phyloP scores from a whole-genome alignment of 495 filamentous ascomycete genomes.

The Sabuloglossum arenarium region DNA sequence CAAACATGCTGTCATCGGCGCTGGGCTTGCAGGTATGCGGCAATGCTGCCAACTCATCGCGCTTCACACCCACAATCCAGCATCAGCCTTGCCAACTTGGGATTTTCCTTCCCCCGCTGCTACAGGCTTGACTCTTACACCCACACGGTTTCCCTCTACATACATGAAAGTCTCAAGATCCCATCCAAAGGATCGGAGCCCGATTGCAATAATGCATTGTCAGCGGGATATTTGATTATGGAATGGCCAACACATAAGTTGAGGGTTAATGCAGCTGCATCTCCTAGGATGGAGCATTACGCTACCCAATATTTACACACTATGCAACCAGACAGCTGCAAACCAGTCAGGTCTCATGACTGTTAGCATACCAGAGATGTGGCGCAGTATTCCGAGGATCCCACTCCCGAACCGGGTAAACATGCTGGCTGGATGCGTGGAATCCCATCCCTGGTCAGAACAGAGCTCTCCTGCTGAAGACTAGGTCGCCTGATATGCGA shows the following conservation, averaged over 20 bases:
- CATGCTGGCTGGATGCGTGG: not conserved
- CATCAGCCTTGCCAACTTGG: not conserved
- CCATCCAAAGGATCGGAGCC: not conserved
- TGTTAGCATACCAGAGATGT: not conserved
- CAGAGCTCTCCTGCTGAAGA: not conserved
- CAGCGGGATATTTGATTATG: not conserved
- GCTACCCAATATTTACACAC: not conserved
- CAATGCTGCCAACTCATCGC: not conserved
- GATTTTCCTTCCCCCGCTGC: not conserved
- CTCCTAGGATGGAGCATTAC: not conserved
- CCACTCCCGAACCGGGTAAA: not conserved
- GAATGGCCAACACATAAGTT: not conserved
- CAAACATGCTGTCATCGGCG: not conserved
- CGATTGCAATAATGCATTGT: not conserved
- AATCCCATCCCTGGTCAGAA: not conserved
- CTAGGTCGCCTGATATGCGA: not conserved
- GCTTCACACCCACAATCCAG: not conserved
- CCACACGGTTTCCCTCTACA: not conserved
- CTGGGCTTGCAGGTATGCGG: not conserved
- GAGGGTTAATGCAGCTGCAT: not conserved
- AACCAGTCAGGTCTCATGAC: conserved; percentile 1
- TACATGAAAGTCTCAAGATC: not conserved
- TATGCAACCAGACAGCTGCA: no score
- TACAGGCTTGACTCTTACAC: not conserved
- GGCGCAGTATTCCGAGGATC: not conserved